Evolutionary conservation across 306 rosid genomes (phyloP).

Genomic region (Mimosa bimucronata): DNA sequence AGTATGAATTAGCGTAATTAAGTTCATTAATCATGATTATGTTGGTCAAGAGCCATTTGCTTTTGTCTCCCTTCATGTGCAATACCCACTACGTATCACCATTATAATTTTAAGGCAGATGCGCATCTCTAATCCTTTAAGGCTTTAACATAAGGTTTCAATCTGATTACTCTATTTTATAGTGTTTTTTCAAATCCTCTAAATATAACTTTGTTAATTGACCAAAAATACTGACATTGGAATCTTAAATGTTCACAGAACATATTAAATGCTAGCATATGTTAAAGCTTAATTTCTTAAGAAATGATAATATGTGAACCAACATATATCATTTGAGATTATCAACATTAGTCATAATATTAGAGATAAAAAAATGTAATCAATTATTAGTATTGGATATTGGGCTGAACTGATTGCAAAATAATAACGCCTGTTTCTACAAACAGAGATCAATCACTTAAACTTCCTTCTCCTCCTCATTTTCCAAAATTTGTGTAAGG

Average conservation of each 20-base stretch:
- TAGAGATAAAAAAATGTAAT: neutral
- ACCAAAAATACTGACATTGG: no score
- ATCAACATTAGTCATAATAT: no score
- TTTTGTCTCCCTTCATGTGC: neutral
- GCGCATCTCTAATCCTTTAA: no score
- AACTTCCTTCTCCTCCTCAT: neutral
- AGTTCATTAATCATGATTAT: conserved; percentile 10
- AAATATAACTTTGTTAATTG: no score
- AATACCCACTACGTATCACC: neutral
- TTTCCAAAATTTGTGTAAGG: neutral
- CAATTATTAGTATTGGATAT: neutral
- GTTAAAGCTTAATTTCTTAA: no score
- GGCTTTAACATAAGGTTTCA: no score
- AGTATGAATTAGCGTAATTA: neutral
- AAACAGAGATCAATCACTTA: neutral
- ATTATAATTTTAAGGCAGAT: neutral
- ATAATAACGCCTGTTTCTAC: neutral
- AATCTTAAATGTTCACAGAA: no score
- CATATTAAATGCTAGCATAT: no score
- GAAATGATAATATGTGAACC: no score
- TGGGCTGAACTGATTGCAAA: neutral
- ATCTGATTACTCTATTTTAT: no score
- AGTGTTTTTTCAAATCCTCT: no score
- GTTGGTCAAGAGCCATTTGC: neutral
- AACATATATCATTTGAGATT: neutral